Percentiles rank a stretch among this genome's conserved stretches.
Evolutionary conservation across 2,329 filamentous ascomycete species (phyloP).

Genomic region (Pestalotiopsis fici): DNA sequence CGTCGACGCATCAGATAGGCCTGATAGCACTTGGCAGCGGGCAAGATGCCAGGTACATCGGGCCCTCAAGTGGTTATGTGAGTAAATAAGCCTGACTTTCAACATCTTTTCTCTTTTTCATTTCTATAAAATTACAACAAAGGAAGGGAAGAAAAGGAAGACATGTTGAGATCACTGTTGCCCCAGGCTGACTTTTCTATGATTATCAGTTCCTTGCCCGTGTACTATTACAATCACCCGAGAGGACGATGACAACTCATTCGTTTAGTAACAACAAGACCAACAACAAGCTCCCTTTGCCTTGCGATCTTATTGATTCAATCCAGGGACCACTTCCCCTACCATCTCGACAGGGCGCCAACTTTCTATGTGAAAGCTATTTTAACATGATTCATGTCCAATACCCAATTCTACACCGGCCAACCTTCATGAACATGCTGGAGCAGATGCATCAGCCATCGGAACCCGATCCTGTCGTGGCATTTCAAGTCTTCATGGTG

Average conservation of each 20-base stretch:
- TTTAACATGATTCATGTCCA: conserved; percentile 49
- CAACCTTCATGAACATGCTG: conserved; percentile 36
- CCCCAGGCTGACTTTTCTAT: neutral
- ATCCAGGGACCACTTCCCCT: conserved; percentile 11
- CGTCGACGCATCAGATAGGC: conserved; percentile 47
- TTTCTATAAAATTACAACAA: too few species aligned
- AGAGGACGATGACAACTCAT: conserved; percentile 17
- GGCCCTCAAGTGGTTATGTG: conserved; percentile 53
- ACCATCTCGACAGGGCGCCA: conserved; percentile 14
- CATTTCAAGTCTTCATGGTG: conserved; percentile 55
- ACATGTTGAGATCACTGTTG: too few species aligned
- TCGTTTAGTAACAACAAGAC: neutral
- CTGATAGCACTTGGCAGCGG: conserved; percentile 50
- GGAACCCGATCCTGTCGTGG: conserved; percentile 26
- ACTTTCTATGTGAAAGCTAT: conserved; percentile 44
- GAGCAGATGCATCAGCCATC: conserved; percentile 34
- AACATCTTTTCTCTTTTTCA: too few species aligned
- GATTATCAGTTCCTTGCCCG: conserved; percentile 42
- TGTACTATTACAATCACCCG: conserved; percentile 42
- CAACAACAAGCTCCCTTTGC: neutral
- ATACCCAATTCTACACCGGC: conserved; percentile 50
- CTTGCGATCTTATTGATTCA: neutral
- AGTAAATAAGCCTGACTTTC: neutral
- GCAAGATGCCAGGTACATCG: conserved; percentile 51
- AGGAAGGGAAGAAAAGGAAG: too few species aligned